Base-by-base conservation (phyloP, 129 eudicot species). In the Oenanthe sinensis region DNA sequence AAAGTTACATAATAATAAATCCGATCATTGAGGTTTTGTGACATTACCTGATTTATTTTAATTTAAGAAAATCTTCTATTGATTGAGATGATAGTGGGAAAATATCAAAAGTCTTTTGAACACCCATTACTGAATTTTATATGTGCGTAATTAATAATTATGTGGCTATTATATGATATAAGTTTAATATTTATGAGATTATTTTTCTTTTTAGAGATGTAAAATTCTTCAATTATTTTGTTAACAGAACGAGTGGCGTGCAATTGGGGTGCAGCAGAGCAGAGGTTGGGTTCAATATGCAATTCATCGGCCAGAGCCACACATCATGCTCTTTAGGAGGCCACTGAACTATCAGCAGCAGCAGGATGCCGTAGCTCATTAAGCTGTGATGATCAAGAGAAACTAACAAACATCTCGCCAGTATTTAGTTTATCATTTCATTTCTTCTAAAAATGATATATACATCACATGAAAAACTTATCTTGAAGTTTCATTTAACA, bases 231-330 rank as follows among this genome's bases (percentile, higher is more conserved):
- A 43, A 6, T 6, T 8, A 5, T 45, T 74, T 3, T 0, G 12
- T 24, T 1, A 24, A 46, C 78, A 95, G 98, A 88, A 84, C n/a
- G 98, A 95, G 82, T 95, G 98, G 98, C 89, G 96, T 69, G 98
- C 97, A 54, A 90, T 95, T 67, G 98, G 98, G 20, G 97, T 95
- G 78, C 98, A 95, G 78, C 98, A 95, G 83, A 95, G 98, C 83
- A 89, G 97, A 65, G 98, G 98, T 47, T 95, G 98, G 98, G 98
- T 91, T 30, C 98, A 95, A 85, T 95, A 95, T 74, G 98, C 98
- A 8, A 78, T 95, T 81, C 98, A 95, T 83, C 91, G 97, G 63
- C 97, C 98, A 1, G 98, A 95, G 89, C 98, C 97, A 50, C 98
- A 95, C 86, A 95, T 95, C 80, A 95, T 95, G 98, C 89, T 95